Conservation (phyloP, 2,329 filamentous ascomycete species). For the Cladosporium sp. region DNA sequence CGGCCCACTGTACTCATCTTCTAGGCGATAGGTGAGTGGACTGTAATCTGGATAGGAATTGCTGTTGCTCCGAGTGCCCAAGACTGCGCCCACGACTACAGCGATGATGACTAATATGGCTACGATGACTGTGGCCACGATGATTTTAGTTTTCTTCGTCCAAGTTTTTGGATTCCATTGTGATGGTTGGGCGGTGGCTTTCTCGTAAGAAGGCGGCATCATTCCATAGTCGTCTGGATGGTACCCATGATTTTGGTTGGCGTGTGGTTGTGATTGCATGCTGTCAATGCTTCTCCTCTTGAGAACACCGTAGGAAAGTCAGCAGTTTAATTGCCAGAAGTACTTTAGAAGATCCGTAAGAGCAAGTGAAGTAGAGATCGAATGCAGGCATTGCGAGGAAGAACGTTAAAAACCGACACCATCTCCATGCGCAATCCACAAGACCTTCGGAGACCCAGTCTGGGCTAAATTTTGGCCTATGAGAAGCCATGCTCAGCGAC, state of each 20-base stretch:
- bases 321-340: too few relatives aligned
- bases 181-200: constrained; percentile 9
- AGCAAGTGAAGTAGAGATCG: too few relatives aligned
- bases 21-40: constrained; percentile 23
- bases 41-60: constrained; percentile 26
- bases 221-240: neutral
- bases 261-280: too few relatives aligned
- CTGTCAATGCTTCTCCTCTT: too few relatives aligned
- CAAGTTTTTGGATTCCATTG: constrained; percentile 25
- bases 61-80: constrained; percentile 19
- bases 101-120: constrained; percentile 17
- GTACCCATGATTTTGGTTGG: neutral
- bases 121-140: constrained; percentile 14
- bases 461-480: too few relatives aligned
- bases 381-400: too few relatives aligned
- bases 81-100: constrained; percentile 26
- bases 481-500: too few relatives aligned
- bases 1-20: constrained; percentile 36
- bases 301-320: too few relatives aligned
- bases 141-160: constrained; percentile 19
- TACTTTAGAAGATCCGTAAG: too few relatives aligned
- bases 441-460: too few relatives aligned
- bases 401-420: too few relatives aligned
- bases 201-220: constrained; percentile 2
- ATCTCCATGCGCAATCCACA: too few relatives aligned